Percentiles rank a stretch among this genome's conserved stretches.
These are phyloP conservation scores for Cercophora samala DNA, from an alignment of 495 filamentous ascomycete genomes.

Conservation along the genomic window DNA sequence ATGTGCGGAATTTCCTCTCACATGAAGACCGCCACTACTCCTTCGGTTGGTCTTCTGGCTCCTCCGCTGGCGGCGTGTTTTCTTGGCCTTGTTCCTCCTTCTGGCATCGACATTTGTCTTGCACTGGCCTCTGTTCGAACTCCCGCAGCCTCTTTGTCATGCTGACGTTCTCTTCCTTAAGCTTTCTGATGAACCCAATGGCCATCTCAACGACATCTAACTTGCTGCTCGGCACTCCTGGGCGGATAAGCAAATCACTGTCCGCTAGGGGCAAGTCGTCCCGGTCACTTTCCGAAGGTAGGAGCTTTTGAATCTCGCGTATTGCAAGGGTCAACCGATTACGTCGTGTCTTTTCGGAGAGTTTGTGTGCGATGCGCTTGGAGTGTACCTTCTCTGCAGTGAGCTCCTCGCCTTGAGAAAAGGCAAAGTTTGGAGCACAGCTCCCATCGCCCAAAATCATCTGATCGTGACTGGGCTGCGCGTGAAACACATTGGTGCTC, in stretches of 20 bases:
- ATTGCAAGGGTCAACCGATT: conserved; percentile 33
- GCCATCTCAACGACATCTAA: conserved; percentile 35
- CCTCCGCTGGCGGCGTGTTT: background rate
- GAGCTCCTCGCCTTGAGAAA: conserved; percentile 14
- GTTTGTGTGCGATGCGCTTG: conserved; percentile 33
- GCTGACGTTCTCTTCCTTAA: conserved; percentile 27
- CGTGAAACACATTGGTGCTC: conserved; percentile 4
- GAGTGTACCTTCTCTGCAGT: conserved; percentile 22
- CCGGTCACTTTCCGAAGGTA: conserved; percentile 18
- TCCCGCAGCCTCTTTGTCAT: conserved; percentile 28
- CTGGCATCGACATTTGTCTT: conserved; percentile 11
- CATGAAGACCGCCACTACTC: background rate
- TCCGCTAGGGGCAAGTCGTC: conserved; percentile 5
- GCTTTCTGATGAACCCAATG: conserved; percentile 29
- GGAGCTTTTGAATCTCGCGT: conserved; percentile 35
- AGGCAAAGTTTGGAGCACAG: conserved; percentile 7
- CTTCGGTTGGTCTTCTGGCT: background rate
- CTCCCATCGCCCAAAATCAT: background rate
- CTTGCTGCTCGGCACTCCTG: conserved; percentile 29
- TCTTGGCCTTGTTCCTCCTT: background rate
- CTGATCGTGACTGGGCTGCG: conserved; percentile 9
- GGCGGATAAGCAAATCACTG: conserved; percentile 11
- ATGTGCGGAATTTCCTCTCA: background rate
- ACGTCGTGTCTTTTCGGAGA: conserved; percentile 35
- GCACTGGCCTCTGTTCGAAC: conserved; percentile 18